phyloP scores from a whole-genome alignment of 2,329 filamentous ascomycete genomes.

The Colletotrichum sp. region DNA sequence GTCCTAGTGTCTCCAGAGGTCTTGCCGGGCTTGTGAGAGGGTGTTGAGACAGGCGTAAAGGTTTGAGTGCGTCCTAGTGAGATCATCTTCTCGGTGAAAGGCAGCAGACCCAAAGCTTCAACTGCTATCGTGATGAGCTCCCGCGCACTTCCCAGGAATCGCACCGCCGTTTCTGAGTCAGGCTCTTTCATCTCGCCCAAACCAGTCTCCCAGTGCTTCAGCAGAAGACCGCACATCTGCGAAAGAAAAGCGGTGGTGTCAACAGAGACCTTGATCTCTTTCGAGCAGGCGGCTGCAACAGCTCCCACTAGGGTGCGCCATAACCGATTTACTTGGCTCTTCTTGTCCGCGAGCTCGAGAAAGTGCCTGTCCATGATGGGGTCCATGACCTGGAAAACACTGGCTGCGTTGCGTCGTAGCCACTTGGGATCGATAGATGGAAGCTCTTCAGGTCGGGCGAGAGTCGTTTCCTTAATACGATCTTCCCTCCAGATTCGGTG shows the following conservation, averaged over 20 bases:
- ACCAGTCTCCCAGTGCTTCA: slow-evolving; percentile 69
- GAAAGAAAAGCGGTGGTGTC: slow-evolving; percentile 84
- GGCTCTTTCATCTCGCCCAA: slow-evolving; percentile 56
- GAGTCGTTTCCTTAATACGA: slow-evolving; percentile 64
- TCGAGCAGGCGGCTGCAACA: slow-evolving; percentile 71
- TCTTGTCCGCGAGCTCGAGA: slow-evolving; percentile 63
- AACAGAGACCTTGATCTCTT: slow-evolving; percentile 87
- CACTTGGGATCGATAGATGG: slow-evolving; percentile 84
- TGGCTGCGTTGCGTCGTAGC: slow-evolving; percentile 73
- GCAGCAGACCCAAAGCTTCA: slow-evolving; percentile 58
- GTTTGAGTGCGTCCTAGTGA: slow-evolving; percentile 55
- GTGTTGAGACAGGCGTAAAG: slow-evolving; percentile 68
- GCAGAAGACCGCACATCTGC: slow-evolving; percentile 70
- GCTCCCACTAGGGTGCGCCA: slow-evolving; percentile 68
- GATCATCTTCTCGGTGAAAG: slow-evolving; percentile 67
- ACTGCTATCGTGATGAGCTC: slow-evolving; percentile 54
- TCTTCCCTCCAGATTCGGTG: slow-evolving; percentile 75
- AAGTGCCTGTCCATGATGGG: slow-evolving; percentile 67
- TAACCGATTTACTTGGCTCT: slow-evolving; percentile 56
- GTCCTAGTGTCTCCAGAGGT: slow-evolving; percentile 55
- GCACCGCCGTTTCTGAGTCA: slow-evolving; percentile 47
- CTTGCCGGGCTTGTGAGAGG: slow-evolving; percentile 65
- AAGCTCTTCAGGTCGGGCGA: slow-evolving; percentile 74
- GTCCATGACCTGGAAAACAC: slow-evolving; percentile 66
- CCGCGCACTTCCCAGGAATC: slow-evolving; percentile 60